Percentiles rank a stretch among this genome's conserved stretches.
Conservation (phyloP, 2,329 filamentous ascomycete genomes). For the Exophiala oligosperma region DNA sequence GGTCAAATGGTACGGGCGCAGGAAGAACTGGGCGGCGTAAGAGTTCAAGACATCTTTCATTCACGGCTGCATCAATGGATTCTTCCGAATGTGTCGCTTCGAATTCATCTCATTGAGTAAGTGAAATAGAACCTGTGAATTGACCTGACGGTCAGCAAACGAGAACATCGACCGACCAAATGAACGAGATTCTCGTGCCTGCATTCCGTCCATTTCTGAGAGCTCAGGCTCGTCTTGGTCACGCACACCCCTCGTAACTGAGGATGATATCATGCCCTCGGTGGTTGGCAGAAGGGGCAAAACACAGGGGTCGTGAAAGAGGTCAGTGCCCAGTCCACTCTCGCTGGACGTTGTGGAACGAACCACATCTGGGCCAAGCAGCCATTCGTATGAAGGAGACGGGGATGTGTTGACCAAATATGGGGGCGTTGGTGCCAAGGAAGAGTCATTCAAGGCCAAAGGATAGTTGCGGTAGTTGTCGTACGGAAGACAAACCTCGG, state of each 20-base stretch:
- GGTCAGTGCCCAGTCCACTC: slow-evolving; percentile 1
- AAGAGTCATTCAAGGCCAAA: neutral
- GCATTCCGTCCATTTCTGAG: slow-evolving; percentile 38
- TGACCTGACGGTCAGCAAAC: slow-evolving; percentile 39
- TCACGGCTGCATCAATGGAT: neutral
- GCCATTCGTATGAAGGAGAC: slow-evolving; percentile 6
- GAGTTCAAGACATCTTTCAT: neutral
- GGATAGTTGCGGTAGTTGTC: neutral
- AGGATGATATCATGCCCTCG: slow-evolving; percentile 38
- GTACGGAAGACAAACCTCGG: neutral
- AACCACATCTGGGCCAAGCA: neutral
- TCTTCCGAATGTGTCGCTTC: neutral
- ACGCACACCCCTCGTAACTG: slow-evolving; percentile 40
- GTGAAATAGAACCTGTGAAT: slow-evolving; percentile 44
- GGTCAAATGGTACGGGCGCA: slow-evolving; percentile 50
- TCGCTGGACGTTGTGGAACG: neutral
- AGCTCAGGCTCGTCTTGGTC: slow-evolving; percentile 39
- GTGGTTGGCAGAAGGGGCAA: slow-evolving; percentile 1
- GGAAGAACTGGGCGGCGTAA: no score
- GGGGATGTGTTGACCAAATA: neutral
- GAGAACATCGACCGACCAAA: slow-evolving; percentile 33
- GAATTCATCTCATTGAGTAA: slow-evolving; percentile 39
- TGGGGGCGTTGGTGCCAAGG: neutral
- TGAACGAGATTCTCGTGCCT: slow-evolving; percentile 36
- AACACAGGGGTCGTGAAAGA: slow-evolving; percentile 4